Percentiles rank a stretch among this genome's conserved stretches.
Conservation (phyloP, 306 rosid species). For the Trifolium pratense region DNA sequence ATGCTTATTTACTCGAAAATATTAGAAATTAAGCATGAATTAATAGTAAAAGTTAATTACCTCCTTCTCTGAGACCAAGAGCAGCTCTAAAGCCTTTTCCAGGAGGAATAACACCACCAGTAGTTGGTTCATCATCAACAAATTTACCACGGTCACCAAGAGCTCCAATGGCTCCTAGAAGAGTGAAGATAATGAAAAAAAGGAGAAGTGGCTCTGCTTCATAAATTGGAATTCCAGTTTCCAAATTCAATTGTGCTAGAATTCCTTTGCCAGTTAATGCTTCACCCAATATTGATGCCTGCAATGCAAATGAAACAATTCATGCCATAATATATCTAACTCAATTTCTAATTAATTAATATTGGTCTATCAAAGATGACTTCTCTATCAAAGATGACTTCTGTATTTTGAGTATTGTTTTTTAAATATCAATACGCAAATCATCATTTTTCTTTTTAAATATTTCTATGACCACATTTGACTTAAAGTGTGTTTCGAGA, state of each 20-base stretch:
- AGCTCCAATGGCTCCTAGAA: slow-evolving; percentile 98
- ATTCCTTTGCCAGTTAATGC: slow-evolving; percentile 93
- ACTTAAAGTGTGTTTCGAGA: too few species aligned
- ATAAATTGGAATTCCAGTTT: slow-evolving; percentile 90
- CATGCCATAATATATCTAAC: neutral
- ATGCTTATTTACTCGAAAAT: too few species aligned
- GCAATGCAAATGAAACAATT: slow-evolving; percentile 41
- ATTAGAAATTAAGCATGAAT: neutral
- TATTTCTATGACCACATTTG: too few species aligned
- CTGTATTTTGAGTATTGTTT: too few species aligned
- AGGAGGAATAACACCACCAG: slow-evolving; percentile 80
- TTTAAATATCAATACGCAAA: too few species aligned
- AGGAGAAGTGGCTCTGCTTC: slow-evolving; percentile 98
- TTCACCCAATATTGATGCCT: slow-evolving; percentile 95
- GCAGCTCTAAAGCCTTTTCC: slow-evolving; percentile 75
- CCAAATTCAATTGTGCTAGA: slow-evolving; percentile 81
- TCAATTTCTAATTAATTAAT: neutral
- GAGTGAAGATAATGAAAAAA: slow-evolving; percentile 91
- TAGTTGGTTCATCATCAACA: slow-evolving; percentile 74
- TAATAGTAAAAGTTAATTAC: slow-evolving; percentile 38
- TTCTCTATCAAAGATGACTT: neutral
- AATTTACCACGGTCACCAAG: slow-evolving; percentile 93
- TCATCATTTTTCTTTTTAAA: too few species aligned
- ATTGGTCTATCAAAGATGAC: too few species aligned
- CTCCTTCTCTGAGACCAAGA: slow-evolving; percentile 89